Evolutionary conservation across 2,329 filamentous ascomycete species (phyloP).

Genomic region (Coniochaeta prunicola): DNA sequence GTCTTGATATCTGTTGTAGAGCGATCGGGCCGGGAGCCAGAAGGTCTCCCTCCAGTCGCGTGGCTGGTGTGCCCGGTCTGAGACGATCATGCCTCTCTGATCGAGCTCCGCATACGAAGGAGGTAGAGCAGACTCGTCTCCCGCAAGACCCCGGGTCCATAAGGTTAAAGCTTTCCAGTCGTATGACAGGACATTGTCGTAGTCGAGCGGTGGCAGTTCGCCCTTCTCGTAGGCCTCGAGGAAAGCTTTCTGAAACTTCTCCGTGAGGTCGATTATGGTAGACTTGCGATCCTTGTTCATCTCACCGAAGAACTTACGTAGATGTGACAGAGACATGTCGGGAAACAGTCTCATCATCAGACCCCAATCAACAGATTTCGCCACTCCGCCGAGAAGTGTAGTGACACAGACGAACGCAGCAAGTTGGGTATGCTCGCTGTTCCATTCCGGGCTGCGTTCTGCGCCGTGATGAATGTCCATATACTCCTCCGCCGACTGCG

Average conservation of each 20-base stretch:
- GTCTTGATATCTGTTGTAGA: slow-evolving; percentile 50
- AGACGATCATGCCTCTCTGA: slow-evolving; percentile 25
- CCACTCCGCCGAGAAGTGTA: slow-evolving; percentile 52
- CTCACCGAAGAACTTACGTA: slow-evolving; percentile 49
- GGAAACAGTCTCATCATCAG: slow-evolving; percentile 50
- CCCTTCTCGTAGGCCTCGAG: slow-evolving; percentile 57
- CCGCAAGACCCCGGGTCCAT: slow-evolving; percentile 52
- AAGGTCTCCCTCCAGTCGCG: slow-evolving; percentile 49
- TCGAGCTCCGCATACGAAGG: slow-evolving; percentile 36
- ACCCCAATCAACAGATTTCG: slow-evolving; percentile 54
- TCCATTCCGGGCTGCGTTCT: slow-evolving; percentile 29
- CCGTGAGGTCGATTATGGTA: slow-evolving; percentile 48
- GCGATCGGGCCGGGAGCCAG: slow-evolving; percentile 44
- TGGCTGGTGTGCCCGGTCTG: slow-evolving; percentile 23
- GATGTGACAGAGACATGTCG: slow-evolving; percentile 37
- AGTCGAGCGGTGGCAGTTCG: slow-evolving; percentile 55
- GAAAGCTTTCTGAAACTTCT: slow-evolving; percentile 59
- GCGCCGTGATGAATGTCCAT: slow-evolving; percentile 19
- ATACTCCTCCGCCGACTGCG: slow-evolving; percentile 24
- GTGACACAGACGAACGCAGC: slow-evolving; percentile 52
- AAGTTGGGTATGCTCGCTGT: slow-evolving; percentile 38
- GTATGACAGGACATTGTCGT: slow-evolving; percentile 54
- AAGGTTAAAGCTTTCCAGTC: slow-evolving; percentile 61
- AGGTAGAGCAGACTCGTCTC: slow-evolving; percentile 39
- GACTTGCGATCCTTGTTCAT: slow-evolving; percentile 42